Evolutionary conservation across 1,139 yeast species (phyloP).

Genomic region (Zygosaccharomyces pseudobailii): DNA sequence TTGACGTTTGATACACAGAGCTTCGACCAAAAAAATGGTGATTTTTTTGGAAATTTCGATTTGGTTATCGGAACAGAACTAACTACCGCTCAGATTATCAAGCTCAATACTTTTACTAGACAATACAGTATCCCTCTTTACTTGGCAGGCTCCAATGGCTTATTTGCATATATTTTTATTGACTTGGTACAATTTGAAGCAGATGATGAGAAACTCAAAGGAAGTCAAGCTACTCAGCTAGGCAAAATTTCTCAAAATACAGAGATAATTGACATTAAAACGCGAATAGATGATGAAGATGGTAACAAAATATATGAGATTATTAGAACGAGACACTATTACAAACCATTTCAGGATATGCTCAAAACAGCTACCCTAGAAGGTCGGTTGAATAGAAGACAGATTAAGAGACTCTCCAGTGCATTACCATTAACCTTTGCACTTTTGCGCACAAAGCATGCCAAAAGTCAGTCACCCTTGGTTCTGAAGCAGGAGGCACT

Average conservation of each 20-base stretch:
- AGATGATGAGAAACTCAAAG: slow-evolving; percentile 48
- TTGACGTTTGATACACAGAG: slow-evolving; percentile 39
- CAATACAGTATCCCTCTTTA: slow-evolving; percentile 58
- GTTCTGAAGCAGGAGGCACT: slow-evolving; percentile 35
- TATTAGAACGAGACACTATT: slow-evolving; percentile 54
- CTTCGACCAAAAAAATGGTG: slow-evolving; percentile 34
- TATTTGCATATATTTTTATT: slow-evolving; percentile 75
- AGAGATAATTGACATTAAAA: slow-evolving; percentile 47
- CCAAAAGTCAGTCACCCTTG: slow-evolving; percentile 14
- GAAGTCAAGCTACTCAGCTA: slow-evolving; percentile 40
- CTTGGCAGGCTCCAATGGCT: slow-evolving; percentile 66
- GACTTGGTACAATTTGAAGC: slow-evolving; percentile 65
- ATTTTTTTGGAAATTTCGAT: slow-evolving; percentile 57
- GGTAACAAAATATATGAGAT: slow-evolving; percentile 43
- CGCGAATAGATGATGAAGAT: slow-evolving; percentile 36
- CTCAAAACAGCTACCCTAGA: slow-evolving; percentile 38
- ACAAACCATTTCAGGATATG: slow-evolving; percentile 40
- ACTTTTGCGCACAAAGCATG: slow-evolving; percentile 36
- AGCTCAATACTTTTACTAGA: slow-evolving; percentile 54
- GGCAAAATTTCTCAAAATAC: slow-evolving; percentile 48
- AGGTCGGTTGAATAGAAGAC: slow-evolving; percentile 48
- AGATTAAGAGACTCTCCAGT: slow-evolving; percentile 53
- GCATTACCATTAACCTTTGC: slow-evolving; percentile 61
- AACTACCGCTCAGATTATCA: slow-evolving; percentile 36
- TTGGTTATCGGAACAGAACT: slow-evolving; percentile 74